A percentile compares a stretch with the other conserved stretches of the same genome.
Evolutionary conservation across 352 stramenopile species (phyloP).

Genomic region (Globisporangium perplexum): DNA sequence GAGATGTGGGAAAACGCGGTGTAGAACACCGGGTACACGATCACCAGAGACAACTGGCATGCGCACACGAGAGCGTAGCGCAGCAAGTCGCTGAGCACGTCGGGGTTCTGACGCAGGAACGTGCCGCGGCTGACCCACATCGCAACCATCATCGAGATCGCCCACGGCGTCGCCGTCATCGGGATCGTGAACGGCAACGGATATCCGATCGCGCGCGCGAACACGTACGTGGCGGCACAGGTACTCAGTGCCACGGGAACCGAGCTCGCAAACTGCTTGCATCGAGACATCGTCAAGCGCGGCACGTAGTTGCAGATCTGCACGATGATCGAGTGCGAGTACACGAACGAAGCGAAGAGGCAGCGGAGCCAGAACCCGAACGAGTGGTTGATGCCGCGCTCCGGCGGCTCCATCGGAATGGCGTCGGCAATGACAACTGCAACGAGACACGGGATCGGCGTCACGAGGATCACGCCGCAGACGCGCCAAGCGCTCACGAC

Average conservation of each 20-base stretch:
- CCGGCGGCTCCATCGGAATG: constrained; percentile 4
- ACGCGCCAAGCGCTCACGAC: not conserved
- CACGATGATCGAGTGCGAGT: not conserved
- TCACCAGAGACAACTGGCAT: not conserved
- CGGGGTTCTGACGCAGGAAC: constrained; percentile 2
- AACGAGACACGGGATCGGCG: constrained; percentile 2
- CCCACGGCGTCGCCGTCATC: constrained; percentile 7
- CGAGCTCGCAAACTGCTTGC: not conserved
- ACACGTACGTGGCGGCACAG: constrained; percentile 3
- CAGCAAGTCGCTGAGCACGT: not conserved
- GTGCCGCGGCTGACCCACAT: not conserved
- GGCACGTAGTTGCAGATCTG: constrained; percentile 8
- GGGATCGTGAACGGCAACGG: constrained; percentile 39
- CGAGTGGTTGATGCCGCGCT: not conserved
- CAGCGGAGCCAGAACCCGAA: constrained; percentile 3
- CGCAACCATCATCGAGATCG: not conserved
- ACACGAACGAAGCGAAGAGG: constrained; percentile 1
- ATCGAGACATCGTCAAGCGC: constrained; percentile 14
- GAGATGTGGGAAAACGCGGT: constrained; percentile 11
- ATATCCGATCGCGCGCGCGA: constrained; percentile 23
- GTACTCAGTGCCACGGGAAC: not conserved
- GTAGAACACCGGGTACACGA: constrained; percentile 15
- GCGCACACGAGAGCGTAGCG: not conserved
- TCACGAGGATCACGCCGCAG: not conserved
- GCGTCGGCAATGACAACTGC: constrained; percentile 3